Evolutionary conservation across 345 rosid genomes (phyloP).

Genomic region (Psidium friedrichsthalianum): DNA sequence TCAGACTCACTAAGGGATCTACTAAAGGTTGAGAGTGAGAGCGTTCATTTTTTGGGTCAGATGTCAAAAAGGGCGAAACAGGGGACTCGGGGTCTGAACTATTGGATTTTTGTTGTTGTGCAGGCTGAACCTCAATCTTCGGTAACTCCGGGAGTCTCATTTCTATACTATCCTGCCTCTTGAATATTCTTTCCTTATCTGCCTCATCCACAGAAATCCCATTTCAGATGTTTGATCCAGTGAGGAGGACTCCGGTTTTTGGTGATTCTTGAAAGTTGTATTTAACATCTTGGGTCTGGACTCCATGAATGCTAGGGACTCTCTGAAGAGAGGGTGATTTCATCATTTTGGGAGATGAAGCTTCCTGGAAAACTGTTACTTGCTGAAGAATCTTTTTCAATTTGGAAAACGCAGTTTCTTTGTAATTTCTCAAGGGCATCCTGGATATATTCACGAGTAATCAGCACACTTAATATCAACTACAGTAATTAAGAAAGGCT

Average conservation of each 20-base stretch:
- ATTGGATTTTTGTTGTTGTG: conserved; percentile 44
- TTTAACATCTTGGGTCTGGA: conserved; percentile 27
- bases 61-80: conserved; percentile 86
- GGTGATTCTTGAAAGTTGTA: conserved; percentile 40
- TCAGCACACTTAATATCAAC: background rate
- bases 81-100: conserved; percentile 99
- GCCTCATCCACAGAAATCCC: conserved; percentile 45
- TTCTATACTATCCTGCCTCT: conserved; percentile 95
- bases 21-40: conserved; percentile 98
- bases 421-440: conserved; percentile 77
- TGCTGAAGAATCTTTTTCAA: conserved; percentile 84
- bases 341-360: conserved; percentile 70
- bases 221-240: conserved; percentile 68
- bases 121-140: conserved; percentile 74
- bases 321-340: conserved; percentile 98
- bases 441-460: conserved; percentile 18
- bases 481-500: background rate
- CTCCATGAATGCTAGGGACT: conserved; percentile 34
- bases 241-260: conserved; percentile 56
- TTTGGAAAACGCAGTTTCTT: conserved; percentile 62
- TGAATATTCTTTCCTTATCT: conserved; percentile 75
- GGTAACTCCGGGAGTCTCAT: conserved; percentile 86
- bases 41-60: conserved; percentile 90
- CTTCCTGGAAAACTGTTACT: conserved; percentile 76
- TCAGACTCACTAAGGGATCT: conserved; percentile 77